A percentile compares a stretch with the other conserved stretches of the same genome.
These are phyloP conservation scores for Mortierella sp. DNA, from an alignment of 371 early-diverging fungal species.

Conservation along the genomic window DNA sequence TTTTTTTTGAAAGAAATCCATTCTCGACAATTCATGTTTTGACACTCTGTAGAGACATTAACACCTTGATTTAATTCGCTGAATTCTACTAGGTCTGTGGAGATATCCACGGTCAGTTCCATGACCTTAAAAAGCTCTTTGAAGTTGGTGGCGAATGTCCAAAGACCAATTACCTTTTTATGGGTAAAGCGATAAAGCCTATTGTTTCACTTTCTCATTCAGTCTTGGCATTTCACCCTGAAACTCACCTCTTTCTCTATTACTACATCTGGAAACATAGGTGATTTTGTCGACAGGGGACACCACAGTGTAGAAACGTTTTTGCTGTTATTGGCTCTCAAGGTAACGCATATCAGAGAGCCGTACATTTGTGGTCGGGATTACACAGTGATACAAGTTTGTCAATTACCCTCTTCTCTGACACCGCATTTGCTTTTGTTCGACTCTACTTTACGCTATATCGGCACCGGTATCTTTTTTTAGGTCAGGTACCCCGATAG, in stretches of 20 bases:
- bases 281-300: conserved; percentile 99
- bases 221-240: not conserved
- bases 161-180: conserved; percentile 96
- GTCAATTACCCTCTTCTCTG: not conserved
- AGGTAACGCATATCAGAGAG: conserved; percentile 63
- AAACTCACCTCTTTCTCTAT: no score
- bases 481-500: conserved; percentile 93
- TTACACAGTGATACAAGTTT: no score
- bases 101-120: conserved; percentile 99
- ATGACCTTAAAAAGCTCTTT: conserved; percentile 96
- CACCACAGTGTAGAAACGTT: conserved; percentile 99
- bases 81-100: conserved; percentile 88
- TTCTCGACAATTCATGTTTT: no score
- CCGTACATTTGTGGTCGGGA: not conserved
- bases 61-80: not conserved
- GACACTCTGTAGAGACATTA: not conserved
- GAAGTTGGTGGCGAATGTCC: conserved; percentile 97
- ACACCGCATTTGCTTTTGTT: not conserved
- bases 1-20: no score
- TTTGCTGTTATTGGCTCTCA: conserved; percentile 96
- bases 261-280: no score
- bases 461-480: not conserved
- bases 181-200: conserved; percentile 74
- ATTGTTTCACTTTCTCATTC: not conserved
- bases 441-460: not conserved